Evolutionary conservation across 2,329 filamentous ascomycete genomes (phyloP).

Genomic region (Nemania serpens): DNA sequence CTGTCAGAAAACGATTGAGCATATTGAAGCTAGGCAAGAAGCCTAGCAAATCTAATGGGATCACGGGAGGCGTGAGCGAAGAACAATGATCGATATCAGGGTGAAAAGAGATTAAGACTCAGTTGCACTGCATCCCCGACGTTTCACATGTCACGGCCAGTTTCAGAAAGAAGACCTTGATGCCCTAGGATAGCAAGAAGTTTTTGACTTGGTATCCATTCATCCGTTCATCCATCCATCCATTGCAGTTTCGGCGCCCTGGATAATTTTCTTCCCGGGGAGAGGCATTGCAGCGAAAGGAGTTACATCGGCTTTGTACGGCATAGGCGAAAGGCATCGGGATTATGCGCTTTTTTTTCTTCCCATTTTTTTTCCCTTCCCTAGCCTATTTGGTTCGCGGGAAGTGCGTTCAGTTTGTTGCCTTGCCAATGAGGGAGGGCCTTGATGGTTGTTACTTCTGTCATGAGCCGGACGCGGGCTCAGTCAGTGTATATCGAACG

Average conservation of each 20-base stretch:
- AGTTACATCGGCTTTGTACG: slow-evolving; percentile 21
- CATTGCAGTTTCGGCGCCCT: slow-evolving; percentile 20
- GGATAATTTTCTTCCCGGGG: slow-evolving; percentile 18
- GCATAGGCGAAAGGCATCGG: slow-evolving; percentile 11
- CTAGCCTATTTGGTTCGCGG: slow-evolving; percentile 6
- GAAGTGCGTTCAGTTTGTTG: slow-evolving; percentile 6
- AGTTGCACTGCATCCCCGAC: background rate
- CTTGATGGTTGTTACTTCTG: background rate
- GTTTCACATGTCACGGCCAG: slow-evolving; percentile 1
- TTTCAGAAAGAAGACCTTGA: background rate
- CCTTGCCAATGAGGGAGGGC: background rate
- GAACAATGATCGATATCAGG: slow-evolving; percentile 47
- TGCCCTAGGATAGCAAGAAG: slow-evolving; percentile 19
- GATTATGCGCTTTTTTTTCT: too few relatives aligned
- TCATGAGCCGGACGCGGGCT: background rate
- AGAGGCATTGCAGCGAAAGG: slow-evolving; percentile 8
- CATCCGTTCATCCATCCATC: too few relatives aligned
- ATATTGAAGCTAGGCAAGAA: slow-evolving; percentile 77
- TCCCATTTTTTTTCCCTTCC: background rate
- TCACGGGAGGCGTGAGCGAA: slow-evolving; percentile 61
- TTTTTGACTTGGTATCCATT: slow-evolving; percentile 22
- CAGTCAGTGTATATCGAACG: background rate
- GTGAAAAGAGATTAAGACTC: background rate
- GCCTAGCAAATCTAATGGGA: slow-evolving; percentile 57
- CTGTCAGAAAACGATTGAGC: slow-evolving; percentile 78